Evolutionary conservation across 1,284 basidiomycete genomes (phyloP).

Genomic region (Ceratobasidium sp.): DNA sequence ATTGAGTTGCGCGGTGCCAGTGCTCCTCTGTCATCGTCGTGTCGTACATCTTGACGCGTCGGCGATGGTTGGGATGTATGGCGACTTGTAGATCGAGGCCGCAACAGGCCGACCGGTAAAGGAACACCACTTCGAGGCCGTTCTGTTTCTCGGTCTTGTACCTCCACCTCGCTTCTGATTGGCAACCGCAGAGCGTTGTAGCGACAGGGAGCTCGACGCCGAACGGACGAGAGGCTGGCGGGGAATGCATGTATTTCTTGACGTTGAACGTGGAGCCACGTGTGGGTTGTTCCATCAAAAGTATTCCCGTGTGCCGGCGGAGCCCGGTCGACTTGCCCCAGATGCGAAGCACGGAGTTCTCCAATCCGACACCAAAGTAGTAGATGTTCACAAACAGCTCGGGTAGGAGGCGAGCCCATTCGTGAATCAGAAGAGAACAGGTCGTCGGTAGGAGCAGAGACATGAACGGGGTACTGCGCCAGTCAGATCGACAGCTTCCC

Average conservation of each 20-base stretch:
- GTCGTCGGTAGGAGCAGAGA: constrained; percentile 5
- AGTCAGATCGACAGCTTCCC: too few relatives aligned
- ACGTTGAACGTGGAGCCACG: background rate
- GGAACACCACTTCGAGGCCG: background rate
- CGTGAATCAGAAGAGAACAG: background rate
- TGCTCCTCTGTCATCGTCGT: background rate
- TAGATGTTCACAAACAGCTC: constrained; percentile 21
- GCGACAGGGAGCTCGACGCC: background rate
- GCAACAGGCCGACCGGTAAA: constrained; percentile 1
- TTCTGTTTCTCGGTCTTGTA: background rate
- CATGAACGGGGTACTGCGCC: background rate
- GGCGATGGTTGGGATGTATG: background rate
- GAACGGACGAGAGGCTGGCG: background rate
- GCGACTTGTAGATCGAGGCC: constrained; percentile 11
- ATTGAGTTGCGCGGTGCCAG: background rate
- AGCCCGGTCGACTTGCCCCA: constrained; percentile 7
- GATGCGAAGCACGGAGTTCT: background rate
- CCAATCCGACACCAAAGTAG: constrained; percentile 6
- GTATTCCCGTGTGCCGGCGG: constrained; percentile 5
- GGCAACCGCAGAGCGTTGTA: background rate
- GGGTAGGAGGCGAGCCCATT: background rate
- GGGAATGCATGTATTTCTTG: background rate
- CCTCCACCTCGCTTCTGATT: background rate
- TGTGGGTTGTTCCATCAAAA: background rate
- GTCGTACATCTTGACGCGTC: background rate